Percentiles rank a stretch among this genome's conserved stretches.
Conservation (phyloP, 2,329 filamentous ascomycete species). For the Sclerotiophoma versabilis region DNA sequence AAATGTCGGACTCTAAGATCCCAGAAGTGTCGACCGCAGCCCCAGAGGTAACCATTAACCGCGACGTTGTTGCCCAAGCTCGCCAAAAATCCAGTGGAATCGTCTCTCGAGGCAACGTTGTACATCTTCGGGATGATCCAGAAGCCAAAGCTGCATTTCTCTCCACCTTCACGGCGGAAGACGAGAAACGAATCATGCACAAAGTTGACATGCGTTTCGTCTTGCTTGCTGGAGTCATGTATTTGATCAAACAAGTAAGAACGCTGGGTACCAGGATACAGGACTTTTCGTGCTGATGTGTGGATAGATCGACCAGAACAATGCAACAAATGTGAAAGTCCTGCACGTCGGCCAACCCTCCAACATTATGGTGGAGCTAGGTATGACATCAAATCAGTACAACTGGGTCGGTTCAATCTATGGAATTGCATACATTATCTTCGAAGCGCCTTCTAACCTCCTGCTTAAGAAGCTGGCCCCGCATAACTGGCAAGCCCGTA, state of each 20-base stretch:
- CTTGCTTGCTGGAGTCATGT: slow-evolving; percentile 33
- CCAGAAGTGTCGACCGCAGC: slow-evolving; percentile 6
- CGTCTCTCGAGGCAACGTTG: slow-evolving; percentile 22
- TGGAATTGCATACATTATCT: slow-evolving; percentile 33
- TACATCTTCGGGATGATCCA: slow-evolving; percentile 28
- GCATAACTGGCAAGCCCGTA: slow-evolving; percentile 46
- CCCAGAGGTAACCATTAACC: slow-evolving; percentile 15
- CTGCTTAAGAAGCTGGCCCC: slow-evolving; percentile 49
- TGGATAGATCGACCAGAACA: slow-evolving; percentile 33
- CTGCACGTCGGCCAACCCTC: slow-evolving; percentile 30
- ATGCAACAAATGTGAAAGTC: slow-evolving; percentile 32
- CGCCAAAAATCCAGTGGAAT: slow-evolving; percentile 17
- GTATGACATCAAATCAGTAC: slow-evolving; percentile 32
- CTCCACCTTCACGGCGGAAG: slow-evolving; percentile 28
- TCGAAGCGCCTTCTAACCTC: slow-evolving; percentile 44
- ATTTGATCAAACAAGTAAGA: slow-evolving; percentile 33
- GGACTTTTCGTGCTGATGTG: too few species aligned
- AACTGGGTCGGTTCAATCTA: slow-evolving; percentile 37
- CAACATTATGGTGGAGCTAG: slow-evolving; percentile 28
- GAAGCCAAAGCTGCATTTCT: slow-evolving; percentile 31
- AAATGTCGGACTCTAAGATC: slow-evolving; percentile 3
- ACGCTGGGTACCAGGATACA: too few species aligned
- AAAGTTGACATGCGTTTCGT: slow-evolving; percentile 33
- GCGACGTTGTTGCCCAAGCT: slow-evolving; percentile 16
- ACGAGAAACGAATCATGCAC: slow-evolving; percentile 33